These are phyloP conservation scores for Calonectria fujianensis DNA, from an alignment of 2,329 filamentous ascomycete genomes.

Conservation along the genomic window DNA sequence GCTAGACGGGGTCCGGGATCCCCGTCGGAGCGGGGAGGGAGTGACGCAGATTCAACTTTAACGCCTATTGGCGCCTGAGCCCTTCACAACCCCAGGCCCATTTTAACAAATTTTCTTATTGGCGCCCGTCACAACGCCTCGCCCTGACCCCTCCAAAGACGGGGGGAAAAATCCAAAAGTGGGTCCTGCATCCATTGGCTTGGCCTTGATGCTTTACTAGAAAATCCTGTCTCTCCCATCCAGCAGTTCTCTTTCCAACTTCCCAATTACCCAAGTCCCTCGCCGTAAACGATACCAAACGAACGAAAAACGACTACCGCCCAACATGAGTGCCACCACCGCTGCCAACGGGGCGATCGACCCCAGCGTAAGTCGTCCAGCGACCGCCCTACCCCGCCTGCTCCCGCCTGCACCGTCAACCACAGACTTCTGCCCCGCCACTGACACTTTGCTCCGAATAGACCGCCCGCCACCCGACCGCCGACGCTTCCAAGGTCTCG, in stretches of 20 bases:
- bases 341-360: neutral
- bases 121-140: neutral
- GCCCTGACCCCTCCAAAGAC: neutral
- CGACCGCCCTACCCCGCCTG: neutral
- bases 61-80: slow-evolving; percentile 2
- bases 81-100: neutral
- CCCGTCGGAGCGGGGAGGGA: slow-evolving; percentile 6
- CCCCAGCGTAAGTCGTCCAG: neutral
- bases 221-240: neutral
- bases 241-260: neutral
- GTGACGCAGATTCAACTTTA: neutral
- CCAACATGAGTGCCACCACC: neutral
- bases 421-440: neutral
- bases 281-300: neutral
- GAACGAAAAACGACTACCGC: neutral
- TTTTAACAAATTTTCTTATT: neutral
- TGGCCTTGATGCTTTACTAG: slow-evolving; percentile 1
- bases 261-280: neutral
- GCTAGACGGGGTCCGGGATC: neutral
- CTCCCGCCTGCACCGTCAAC: neutral
- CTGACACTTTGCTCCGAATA: neutral
- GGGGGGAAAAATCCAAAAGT: neutral
- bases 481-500: neutral
- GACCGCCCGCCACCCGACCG: neutral
- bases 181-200: neutral